Evolutionary conservation across 352 stramenopile genomes (phyloP).

Genomic region (Phytophthora citricola): DNA sequence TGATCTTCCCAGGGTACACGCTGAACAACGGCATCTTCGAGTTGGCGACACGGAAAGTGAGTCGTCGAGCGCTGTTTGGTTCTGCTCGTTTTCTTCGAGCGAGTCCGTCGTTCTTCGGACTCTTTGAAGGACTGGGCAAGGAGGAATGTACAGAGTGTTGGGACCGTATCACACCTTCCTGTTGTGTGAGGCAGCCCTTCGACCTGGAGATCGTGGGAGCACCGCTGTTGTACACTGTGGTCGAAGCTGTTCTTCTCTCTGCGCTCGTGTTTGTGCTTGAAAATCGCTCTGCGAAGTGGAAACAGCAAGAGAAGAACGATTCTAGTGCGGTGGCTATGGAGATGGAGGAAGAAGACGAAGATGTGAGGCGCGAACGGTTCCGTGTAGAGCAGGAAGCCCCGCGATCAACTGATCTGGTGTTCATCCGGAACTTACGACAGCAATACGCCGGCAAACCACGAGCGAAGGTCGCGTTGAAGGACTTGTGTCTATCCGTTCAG

Average conservation of each 20-base stretch:
- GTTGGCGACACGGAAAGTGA: slow-evolving; percentile 73
- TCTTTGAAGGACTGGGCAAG: slow-evolving; percentile 56
- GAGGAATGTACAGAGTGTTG: slow-evolving; percentile 56
- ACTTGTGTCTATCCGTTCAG: slow-evolving; percentile 78
- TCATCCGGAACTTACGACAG: slow-evolving; percentile 58
- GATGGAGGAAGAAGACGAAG: slow-evolving; percentile 43
- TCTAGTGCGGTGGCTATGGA: slow-evolving; percentile 24
- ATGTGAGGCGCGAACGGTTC: slow-evolving; percentile 48
- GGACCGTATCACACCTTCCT: slow-evolving; percentile 43
- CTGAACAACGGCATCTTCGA: slow-evolving; percentile 79
- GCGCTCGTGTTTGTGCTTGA: slow-evolving; percentile 57
- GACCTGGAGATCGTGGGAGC: slow-evolving; percentile 63
- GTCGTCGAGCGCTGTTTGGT: slow-evolving; percentile 53
- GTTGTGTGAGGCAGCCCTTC: slow-evolving; percentile 58
- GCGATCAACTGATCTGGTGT: slow-evolving; percentile 34
- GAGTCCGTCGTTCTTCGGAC: slow-evolving; percentile 61
- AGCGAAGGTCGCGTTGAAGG: slow-evolving; percentile 62
- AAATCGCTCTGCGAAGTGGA: slow-evolving; percentile 50
- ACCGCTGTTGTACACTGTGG: slow-evolving; percentile 49
- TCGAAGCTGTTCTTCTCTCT: slow-evolving; percentile 56
- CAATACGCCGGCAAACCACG: slow-evolving; percentile 87
- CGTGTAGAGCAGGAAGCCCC: slow-evolving; percentile 33
- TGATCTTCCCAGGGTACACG: slow-evolving; percentile 74
- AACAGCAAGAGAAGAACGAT: slow-evolving; percentile 8
- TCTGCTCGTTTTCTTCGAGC: slow-evolving; percentile 14